A percentile compares a stretch with the other conserved stretches of the same genome.
Evolutionary conservation across 495 filamentous ascomycete species (phyloP).

Genomic region (Lineolata rhizophorae): DNA sequence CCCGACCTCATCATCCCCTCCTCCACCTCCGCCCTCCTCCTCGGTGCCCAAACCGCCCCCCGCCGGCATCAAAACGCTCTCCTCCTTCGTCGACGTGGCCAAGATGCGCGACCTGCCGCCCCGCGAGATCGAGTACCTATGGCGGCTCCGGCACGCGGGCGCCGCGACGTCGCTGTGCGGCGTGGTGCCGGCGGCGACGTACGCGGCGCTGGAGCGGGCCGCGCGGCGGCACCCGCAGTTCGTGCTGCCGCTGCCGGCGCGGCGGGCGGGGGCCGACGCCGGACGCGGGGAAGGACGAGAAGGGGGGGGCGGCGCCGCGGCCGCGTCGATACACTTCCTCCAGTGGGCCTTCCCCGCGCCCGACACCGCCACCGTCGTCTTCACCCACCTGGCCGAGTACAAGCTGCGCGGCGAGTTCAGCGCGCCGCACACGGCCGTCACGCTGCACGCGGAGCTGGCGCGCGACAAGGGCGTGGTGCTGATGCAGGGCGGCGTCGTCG

Average conservation of each 20-base stretch:
- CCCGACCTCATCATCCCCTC: slow-evolving; percentile 10
- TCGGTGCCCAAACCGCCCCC: slow-evolving; percentile 10
- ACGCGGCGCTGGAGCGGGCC: slow-evolving; percentile 37
- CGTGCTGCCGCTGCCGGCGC: slow-evolving; percentile 67
- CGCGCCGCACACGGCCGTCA: slow-evolving; percentile 78
- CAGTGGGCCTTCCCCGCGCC: slow-evolving; percentile 54
- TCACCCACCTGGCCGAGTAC: slow-evolving; percentile 80
- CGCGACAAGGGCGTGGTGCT: slow-evolving; percentile 55
- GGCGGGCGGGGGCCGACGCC: slow-evolving; percentile 2
- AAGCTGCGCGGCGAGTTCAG: slow-evolving; percentile 78
- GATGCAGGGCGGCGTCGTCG: slow-evolving; percentile 59
- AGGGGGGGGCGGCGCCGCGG: slow-evolving; percentile 3
- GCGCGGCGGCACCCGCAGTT: slow-evolving; percentile 67
- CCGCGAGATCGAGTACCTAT: slow-evolving; percentile 71
- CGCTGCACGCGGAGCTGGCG: slow-evolving; percentile 65
- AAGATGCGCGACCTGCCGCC: slow-evolving; percentile 50
- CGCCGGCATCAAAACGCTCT: slow-evolving; percentile 55
- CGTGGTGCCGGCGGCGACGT: slow-evolving; percentile 49
- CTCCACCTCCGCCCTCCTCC: slow-evolving; percentile 1
- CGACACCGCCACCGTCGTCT: slow-evolving; percentile 60
- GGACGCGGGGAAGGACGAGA: slow-evolving; percentile 7
- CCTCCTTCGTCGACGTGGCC: slow-evolving; percentile 58
- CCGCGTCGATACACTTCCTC: slow-evolving; percentile 60
- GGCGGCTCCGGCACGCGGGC: slow-evolving; percentile 69
- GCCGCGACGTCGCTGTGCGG: slow-evolving; percentile 57